Conservation (phyloP, 805 yeast species). For the Candida saitoana region DNA sequence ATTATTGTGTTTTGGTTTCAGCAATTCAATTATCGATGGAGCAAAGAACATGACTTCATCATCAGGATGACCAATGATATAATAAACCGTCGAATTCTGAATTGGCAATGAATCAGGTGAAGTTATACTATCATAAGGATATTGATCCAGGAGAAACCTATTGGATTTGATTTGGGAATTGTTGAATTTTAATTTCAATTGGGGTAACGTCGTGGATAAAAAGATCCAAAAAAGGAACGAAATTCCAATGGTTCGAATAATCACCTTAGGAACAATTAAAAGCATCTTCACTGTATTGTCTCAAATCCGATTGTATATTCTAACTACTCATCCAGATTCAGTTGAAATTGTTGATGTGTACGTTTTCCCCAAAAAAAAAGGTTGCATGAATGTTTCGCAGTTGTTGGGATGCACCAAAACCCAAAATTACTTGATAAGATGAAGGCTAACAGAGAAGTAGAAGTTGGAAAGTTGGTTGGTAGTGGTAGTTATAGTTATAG, state of each 20-base stretch:
- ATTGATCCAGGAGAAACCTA: slow-evolving; percentile 18
- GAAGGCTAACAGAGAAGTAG: too few relatives aligned
- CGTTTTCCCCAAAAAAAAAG: slow-evolving; percentile 1
- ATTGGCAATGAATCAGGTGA: slow-evolving; percentile 33
- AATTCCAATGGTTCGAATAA: slow-evolving; percentile 14
- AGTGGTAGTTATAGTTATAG: too few relatives aligned
- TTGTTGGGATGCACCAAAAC: not conserved
- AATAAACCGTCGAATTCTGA: slow-evolving; percentile 35
- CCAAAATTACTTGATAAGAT: too few relatives aligned
- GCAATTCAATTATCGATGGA: slow-evolving; percentile 60
- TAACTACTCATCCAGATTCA: not conserved
- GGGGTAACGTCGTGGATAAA: slow-evolving; percentile 39
- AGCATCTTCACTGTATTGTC: too few relatives aligned
- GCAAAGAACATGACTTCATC: slow-evolving; percentile 98
- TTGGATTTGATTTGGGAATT: slow-evolving; percentile 25
- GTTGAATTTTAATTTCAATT: slow-evolving; percentile 24
- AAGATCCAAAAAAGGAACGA: slow-evolving; percentile 36
- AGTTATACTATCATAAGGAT: slow-evolving; percentile 36
- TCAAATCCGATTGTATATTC: not conserved
- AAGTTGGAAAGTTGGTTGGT: too few relatives aligned
- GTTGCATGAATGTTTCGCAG: not conserved
- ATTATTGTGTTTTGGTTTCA: slow-evolving; percentile 47
- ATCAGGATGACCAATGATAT: slow-evolving; percentile 92
- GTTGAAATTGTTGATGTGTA: not conserved
- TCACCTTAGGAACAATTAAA: slow-evolving; percentile 7